A percentile compares a stretch with the other conserved stretches of the same genome.
These are phyloP conservation scores for Monilinia polystroma DNA, from an alignment of 2,329 filamentous ascomycete species.

Conservation along the genomic window DNA sequence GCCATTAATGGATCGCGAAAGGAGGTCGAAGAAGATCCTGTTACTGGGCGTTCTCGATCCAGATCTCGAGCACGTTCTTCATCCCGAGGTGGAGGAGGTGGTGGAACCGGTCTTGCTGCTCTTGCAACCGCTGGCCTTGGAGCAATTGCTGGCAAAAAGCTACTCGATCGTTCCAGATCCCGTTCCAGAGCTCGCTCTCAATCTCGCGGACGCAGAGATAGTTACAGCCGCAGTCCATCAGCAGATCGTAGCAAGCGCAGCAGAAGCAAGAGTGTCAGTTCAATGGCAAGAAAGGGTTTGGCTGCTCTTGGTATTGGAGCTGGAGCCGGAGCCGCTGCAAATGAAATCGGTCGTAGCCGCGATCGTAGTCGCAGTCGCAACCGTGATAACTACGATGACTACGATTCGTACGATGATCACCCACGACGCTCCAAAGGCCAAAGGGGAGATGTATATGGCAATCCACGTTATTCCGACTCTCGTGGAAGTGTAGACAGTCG, in stretches of 20 bases:
- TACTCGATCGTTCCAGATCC: conserved; percentile 53
- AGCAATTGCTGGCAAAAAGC: conserved; percentile 61
- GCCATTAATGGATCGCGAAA: conserved; percentile 76
- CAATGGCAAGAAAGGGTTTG: conserved; percentile 59
- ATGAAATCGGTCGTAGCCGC: conserved; percentile 28
- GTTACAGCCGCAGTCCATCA: conserved; percentile 38
- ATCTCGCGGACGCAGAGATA: conserved; percentile 35
- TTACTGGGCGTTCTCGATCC: conserved; percentile 62
- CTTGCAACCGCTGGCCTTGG: conserved; percentile 62
- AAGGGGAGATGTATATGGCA: conserved; percentile 35
- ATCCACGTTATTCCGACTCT: conserved; percentile 37
- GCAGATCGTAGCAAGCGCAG: conserved; percentile 47
- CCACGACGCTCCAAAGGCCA: conserved; percentile 9
- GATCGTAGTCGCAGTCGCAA: conserved; percentile 33
- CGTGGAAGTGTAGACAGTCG: conserved; percentile 33
- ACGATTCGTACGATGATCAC: conserved; percentile 32
- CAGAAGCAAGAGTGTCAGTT: conserved; percentile 65
- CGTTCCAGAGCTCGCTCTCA: conserved; percentile 44
- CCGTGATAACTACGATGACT: conserved; percentile 30
- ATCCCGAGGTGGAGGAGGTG: conserved; percentile 45
- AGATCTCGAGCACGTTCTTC: conserved; percentile 64
- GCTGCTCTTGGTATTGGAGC: conserved; percentile 61
- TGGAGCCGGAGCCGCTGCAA: conserved; percentile 41
- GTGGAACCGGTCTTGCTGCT: conserved; percentile 57
- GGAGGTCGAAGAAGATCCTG: conserved; percentile 51